Conservation (phyloP, 208 protist genomes). For the Porcisia deanei region DNA sequence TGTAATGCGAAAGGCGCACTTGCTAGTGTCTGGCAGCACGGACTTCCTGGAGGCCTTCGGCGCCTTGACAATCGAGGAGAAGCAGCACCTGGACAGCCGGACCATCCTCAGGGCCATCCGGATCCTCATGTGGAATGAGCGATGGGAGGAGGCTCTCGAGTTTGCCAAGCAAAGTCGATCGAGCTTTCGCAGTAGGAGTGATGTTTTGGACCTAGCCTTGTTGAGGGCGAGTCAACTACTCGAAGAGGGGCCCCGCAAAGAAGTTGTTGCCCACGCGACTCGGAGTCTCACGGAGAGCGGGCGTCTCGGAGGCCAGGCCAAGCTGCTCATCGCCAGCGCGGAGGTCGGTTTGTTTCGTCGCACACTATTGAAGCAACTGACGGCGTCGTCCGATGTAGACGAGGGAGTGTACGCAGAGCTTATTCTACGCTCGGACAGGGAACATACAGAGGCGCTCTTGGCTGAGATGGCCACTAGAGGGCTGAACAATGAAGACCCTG, state of each 20-base stretch:
- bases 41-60: constrained; percentile 30
- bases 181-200: constrained; percentile 47
- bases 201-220: constrained; percentile 46
- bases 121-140: constrained; percentile 31
- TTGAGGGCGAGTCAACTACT: constrained; percentile 32
- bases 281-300: constrained; percentile 48
- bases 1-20: constrained; percentile 29
- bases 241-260: constrained; percentile 35
- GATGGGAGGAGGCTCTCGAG: constrained; percentile 70
- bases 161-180: constrained; percentile 44
- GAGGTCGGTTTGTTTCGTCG: constrained; percentile 47
- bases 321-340: constrained; percentile 49
- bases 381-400: constrained; percentile 60
- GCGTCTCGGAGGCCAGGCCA: constrained; percentile 42
- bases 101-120: constrained; percentile 38
- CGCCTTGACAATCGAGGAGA: constrained; percentile 28
- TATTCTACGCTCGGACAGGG: constrained; percentile 47
- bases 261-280: constrained; percentile 39
- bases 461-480: constrained; percentile 65
- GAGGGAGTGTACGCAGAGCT: constrained; percentile 77
- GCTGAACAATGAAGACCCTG: constrained; percentile 75
- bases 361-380: constrained; percentile 60
- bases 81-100: constrained; percentile 19
- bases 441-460: constrained; percentile 56
- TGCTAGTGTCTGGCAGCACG: constrained; percentile 26